phyloP scores from a whole-genome alignment of 228 moss, liverwort and hornwort genomes.

The Sphagnum fallax region DNA sequence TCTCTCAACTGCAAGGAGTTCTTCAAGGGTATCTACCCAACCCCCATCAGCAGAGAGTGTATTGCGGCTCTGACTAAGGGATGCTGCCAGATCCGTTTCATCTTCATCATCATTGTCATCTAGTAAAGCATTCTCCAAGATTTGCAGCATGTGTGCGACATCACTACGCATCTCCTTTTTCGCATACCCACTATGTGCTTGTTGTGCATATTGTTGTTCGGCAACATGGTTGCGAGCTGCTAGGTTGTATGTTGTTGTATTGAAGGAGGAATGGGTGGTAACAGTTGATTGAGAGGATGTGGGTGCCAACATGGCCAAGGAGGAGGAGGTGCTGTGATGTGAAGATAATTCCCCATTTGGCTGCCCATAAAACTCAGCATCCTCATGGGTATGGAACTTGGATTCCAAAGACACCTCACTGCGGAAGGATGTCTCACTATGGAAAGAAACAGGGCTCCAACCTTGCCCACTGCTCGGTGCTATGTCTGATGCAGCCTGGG shows the following conservation, averaged over 20 bases:
- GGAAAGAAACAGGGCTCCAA: conserved; percentile 36
- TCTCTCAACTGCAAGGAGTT: conserved; percentile 18
- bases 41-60: conserved; percentile 28
- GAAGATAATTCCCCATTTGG: background rate
- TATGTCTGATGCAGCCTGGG: conserved; percentile 34
- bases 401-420: conserved; percentile 34
- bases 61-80: conserved; percentile 12
- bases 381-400: conserved; percentile 21
- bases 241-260: conserved; percentile 10
- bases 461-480: conserved; percentile 17
- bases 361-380: conserved; percentile 19
- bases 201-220: conserved; percentile 3
- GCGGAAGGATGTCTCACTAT: conserved; percentile 38
- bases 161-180: conserved; percentile 16
- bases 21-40: conserved; percentile 33
- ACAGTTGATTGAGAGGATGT: conserved; percentile 14
- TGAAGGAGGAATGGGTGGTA: too few relatives aligned
- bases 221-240: conserved; percentile 19
- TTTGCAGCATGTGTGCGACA: conserved; percentile 32
- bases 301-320: conserved; percentile 25
- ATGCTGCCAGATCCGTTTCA: conserved; percentile 23
- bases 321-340: conserved; percentile 10
- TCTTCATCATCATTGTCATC: conserved; percentile 20
- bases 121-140: conserved; percentile 40
- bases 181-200: conserved; percentile 16